Evolutionary conservation across 1,284 basidiomycete species (phyloP), one percentile per base, ranked within the genome.

Genomic region (Singerocomus inundabilis): DNA sequence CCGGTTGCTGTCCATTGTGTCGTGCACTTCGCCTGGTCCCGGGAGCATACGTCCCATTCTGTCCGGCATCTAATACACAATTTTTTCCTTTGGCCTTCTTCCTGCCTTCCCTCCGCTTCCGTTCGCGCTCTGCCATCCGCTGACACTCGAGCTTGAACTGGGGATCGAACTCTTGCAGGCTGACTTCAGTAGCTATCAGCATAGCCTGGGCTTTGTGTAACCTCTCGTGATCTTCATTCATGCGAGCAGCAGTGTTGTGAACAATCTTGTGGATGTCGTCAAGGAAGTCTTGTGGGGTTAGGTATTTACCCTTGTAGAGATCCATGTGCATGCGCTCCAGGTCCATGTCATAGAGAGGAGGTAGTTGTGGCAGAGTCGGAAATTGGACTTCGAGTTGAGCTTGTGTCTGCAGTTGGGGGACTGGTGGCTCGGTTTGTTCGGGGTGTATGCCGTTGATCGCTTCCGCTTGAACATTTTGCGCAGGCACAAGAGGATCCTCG

Each of bases 301-400:
- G 81, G 68, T 99, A 99, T 48, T 85, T 84, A 51, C 86, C 85
- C 66, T 85, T 87, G 72, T 93, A 93, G 13, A 99, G 77, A 49
- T 92, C 85, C 32, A 80, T 75, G 60, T 95, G 89, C 81, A 99
- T 94, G 57, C 80, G 85, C 64, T 98, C 96, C 28, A 99, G 78
- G 65, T 96, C 92, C 73, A 96, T 84, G 60, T 94, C 82, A 65
- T 82, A 88, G 21, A 91, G 70, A 31, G 64, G 57, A 25, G 63
- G 61, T 26, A 2, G 40, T 34, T 48, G 61, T 13, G 46, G 48
- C 11, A 40, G 58, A 4, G 39, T 41, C 3, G 42, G 31, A 6
- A 46, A 54, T 45, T 52, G 57, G 29, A 51, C 25, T 28, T 61
- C 63, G 2, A 53, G 44, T 31, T 57, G 67, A 1, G 58, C 46